Evolutionary conservation across 1,139 yeast species (phyloP), one percentile per base, ranked within the genome.

Genomic region (Hemisphaericaspora lyxosophila): DNA sequence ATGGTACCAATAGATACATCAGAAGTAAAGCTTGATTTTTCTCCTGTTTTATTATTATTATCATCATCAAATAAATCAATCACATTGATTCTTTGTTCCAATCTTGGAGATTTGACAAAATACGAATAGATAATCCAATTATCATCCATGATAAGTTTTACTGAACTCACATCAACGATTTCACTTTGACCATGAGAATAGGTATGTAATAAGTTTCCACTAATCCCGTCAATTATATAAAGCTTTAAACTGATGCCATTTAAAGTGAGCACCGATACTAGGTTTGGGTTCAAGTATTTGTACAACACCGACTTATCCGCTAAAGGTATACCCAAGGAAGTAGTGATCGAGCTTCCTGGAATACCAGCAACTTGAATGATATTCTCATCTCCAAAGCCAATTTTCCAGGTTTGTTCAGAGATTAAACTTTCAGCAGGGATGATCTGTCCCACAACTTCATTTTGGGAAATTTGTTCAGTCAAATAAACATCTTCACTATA

Each of bases 81-180:
- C 1, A 85, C 89, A 14, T 74, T 78, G 12, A 92, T 56, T 49
- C 83, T 75, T 42, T 81, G 78, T 38, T 80, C 79, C 20, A 64
- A 57, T 48, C 75, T 54, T 11, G 85, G 85, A 3, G 59, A 59
- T 2, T 59, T 57, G 36, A 80, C 68, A 55, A 73, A 77, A 55
- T 77, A 86, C 0, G 92, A 68, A 57, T 85, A 85, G 4, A 86
- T 73, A 11, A 88, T 65, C 88, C 95, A 90, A 59, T 89, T 82
- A 54, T 92, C 97, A 40, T 90, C 94, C 59, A 80, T 74, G 1
- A 80, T 67, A 26, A 87, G 53, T 19, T 73, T 68, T 14, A 87
- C 52, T 1, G 77, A 67, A 2, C 39, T 37, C 5, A 44, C 35
- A 33, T 67, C 73, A 14, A 71, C 52, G 2, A 67, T 60, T 29